phyloP scores from a whole-genome alignment of 2,329 filamentous ascomycete genomes.

The Ilyonectria sp. region DNA sequence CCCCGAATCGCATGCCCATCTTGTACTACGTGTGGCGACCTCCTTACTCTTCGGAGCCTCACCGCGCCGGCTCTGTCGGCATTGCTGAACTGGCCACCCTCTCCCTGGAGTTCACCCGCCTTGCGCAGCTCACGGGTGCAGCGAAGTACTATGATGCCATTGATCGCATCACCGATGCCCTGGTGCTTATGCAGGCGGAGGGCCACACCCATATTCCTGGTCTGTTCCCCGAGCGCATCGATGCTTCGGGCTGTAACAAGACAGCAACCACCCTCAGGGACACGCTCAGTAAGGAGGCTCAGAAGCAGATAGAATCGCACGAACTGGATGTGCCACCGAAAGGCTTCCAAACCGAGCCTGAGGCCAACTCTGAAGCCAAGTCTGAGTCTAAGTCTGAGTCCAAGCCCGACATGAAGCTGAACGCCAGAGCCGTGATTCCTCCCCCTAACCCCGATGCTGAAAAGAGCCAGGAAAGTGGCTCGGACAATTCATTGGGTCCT shows the following conservation, averaged over 20 bases:
- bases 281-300: slow-evolving; percentile 53
- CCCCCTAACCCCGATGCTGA: background rate
- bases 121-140: slow-evolving; percentile 87
- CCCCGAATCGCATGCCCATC: slow-evolving; percentile 92
- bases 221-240: slow-evolving; percentile 84
- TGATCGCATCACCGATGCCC: slow-evolving; percentile 85
- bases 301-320: slow-evolving; percentile 54
- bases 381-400: slow-evolving; percentile 3
- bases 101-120: slow-evolving; percentile 88
- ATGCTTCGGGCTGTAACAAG: slow-evolving; percentile 84
- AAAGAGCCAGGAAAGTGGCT: background rate
- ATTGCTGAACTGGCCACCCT: slow-evolving; percentile 84
- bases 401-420: slow-evolving; percentile 8
- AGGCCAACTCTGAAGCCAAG: slow-evolving; percentile 11
- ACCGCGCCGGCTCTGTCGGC: slow-evolving; percentile 72
- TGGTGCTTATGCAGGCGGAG: slow-evolving; percentile 81
- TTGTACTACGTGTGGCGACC: slow-evolving; percentile 86
- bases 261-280: slow-evolving; percentile 57
- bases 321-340: slow-evolving; percentile 47
- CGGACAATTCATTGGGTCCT: slow-evolving; percentile 13
- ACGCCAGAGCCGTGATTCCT: background rate
- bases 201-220: slow-evolving; percentile 78
- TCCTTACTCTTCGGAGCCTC: slow-evolving; percentile 73
- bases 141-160: slow-evolving; percentile 92
- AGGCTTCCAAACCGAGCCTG: slow-evolving; percentile 42